Evolutionary conservation across 2,329 filamentous ascomycete species (phyloP).

Genomic region (Fusarium haematococcum): DNA sequence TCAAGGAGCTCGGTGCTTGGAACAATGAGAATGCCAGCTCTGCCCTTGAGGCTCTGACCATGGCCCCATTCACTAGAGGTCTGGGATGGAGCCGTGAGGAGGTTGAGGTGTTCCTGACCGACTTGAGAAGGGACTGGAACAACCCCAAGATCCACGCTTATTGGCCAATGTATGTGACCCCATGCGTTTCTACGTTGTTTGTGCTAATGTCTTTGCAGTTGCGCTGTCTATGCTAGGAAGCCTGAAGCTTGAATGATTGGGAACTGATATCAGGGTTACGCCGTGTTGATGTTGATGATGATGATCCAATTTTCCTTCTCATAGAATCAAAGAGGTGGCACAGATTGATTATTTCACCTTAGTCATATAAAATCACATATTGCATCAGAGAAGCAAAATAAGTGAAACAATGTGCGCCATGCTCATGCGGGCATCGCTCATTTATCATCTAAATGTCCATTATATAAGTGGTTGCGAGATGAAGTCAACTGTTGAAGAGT

Average conservation of each 20-base stretch:
- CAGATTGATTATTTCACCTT: background rate
- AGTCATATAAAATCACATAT: background rate
- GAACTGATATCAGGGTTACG: background rate
- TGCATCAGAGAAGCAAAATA: background rate
- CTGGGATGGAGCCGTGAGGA: conserved; percentile 34
- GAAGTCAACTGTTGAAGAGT: background rate
- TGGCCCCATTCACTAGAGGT: conserved; percentile 45
- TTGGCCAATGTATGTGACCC: conserved; percentile 27
- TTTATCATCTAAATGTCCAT: conserved; percentile 1
- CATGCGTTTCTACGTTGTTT: fast-evolving
- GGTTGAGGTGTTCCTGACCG: conserved; percentile 18
- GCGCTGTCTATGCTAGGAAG: conserved; percentile 30
- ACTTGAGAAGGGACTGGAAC: conserved; percentile 29
- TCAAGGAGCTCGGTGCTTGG: conserved; percentile 61
- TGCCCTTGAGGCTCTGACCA: conserved; percentile 45
- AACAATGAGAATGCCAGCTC: conserved; percentile 38
- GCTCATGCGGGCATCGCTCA: conserved; percentile 1
- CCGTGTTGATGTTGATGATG: background rate
- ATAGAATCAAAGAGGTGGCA: background rate
- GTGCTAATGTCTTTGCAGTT: conserved; percentile 18
- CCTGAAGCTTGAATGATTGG: conserved; percentile 1
- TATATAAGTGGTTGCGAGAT: background rate
- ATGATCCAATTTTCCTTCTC: background rate
- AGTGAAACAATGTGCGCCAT: background rate
- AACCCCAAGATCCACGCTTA: conserved; percentile 33